Evolutionary conservation across 202 grass and related monocot species (phyloP).

Genomic region (Eragrostis tef): DNA sequence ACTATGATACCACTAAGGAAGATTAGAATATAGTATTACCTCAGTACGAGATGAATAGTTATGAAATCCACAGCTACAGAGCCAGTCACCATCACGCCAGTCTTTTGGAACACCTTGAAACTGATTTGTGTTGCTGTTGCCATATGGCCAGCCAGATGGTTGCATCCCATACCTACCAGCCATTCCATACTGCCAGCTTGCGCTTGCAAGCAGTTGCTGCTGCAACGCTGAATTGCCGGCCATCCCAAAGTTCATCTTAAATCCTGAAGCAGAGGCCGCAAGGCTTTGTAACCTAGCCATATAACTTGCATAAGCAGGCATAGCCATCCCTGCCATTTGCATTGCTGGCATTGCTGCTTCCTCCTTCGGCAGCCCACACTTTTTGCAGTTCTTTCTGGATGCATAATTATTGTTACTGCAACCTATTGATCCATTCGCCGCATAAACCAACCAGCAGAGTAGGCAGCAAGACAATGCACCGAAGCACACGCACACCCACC

Average conservation of each 20-base stretch:
- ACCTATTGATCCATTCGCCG: conserved; percentile 83
- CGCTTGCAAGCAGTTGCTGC: conserved; percentile 62
- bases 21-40: conserved; percentile 49
- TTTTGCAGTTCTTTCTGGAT: conserved; percentile 99
- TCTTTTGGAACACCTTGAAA: conserved; percentile 70
- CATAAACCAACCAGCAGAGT: conserved; percentile 67
- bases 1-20: not conserved
- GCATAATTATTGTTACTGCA: conserved; percentile 99
- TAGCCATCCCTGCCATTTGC: conserved; percentile 71
- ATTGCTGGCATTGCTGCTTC: conserved; percentile 88
- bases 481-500: conserved; percentile 65
- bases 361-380: conserved; percentile 90
- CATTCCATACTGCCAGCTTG: conserved; percentile 65
- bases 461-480: conserved; percentile 61
- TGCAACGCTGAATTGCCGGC: conserved; percentile 64
- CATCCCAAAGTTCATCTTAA: conserved; percentile 75
- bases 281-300: conserved; percentile 62
- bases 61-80: conserved; percentile 94
- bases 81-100: conserved; percentile 93
- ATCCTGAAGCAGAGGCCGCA: conserved; percentile 53
- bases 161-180: conserved; percentile 71
- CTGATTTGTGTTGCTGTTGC: conserved; percentile 52
- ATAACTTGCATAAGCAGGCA: conserved; percentile 79
- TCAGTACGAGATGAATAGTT: conserved; percentile 91
- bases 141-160: conserved; percentile 61